Conservation (phyloP, 78 protist genomes). For the Isochrysis galbana region DNA sequence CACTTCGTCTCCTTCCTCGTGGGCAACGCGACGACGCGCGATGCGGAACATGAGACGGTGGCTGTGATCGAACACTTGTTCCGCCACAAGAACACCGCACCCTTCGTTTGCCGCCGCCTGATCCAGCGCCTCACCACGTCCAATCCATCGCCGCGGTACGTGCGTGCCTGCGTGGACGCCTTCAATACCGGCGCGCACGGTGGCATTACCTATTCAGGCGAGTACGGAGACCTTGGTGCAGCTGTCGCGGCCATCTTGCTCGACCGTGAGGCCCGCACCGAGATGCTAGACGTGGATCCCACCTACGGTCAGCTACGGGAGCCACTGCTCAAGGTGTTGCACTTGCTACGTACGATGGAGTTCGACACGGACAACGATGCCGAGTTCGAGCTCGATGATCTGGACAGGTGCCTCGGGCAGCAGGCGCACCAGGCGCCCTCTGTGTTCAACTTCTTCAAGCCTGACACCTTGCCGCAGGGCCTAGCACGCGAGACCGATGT, state of each 20-base stretch:
- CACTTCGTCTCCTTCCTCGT: background rate
- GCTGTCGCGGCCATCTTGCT: slow-evolving; percentile 14
- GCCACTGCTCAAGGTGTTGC: background rate
- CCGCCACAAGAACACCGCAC: background rate
- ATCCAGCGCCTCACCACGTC: slow-evolving; percentile 28
- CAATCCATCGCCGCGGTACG: slow-evolving; percentile 20
- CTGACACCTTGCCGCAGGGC: background rate
- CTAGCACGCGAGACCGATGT: background rate
- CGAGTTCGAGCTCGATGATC: background rate
- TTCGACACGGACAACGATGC: background rate
- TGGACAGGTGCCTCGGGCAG: background rate
- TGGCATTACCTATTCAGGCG: background rate
- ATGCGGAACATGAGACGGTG: background rate
- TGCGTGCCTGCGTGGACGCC: background rate
- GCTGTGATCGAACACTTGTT: slow-evolving; percentile 15
- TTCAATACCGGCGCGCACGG: background rate
- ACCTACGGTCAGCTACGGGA: background rate
- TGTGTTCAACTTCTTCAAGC: slow-evolving; percentile 16
- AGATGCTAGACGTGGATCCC: background rate
- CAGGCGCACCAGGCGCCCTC: background rate
- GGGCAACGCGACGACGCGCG: background rate
- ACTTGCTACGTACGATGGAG: background rate
- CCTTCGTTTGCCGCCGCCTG: slow-evolving; percentile 5
- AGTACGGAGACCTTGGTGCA: slow-evolving; percentile 6
- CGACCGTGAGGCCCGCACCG: slow-evolving; percentile 22